Conservation (phyloP, 73 alveolate species). For the Tetrahymena elliotti region DNA sequence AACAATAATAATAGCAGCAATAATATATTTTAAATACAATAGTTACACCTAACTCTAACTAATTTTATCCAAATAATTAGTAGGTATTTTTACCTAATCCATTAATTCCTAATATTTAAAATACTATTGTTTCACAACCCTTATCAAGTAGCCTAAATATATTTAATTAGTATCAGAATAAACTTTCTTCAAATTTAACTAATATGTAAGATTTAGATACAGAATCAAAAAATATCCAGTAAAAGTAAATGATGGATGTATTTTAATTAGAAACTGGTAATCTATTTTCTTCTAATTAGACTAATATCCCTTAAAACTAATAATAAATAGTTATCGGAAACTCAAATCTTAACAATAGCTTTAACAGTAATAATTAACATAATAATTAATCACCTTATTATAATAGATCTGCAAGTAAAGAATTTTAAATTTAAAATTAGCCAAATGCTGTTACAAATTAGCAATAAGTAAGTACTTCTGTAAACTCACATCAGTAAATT, state of each 20-base stretch:
- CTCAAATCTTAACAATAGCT: not conserved
- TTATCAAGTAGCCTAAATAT: not conserved
- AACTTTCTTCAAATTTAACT: not conserved
- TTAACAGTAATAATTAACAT: not conserved
- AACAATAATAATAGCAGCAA: not conserved
- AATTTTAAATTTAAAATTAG: not conserved
- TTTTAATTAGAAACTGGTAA: not conserved
- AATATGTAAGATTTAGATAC: not conserved
- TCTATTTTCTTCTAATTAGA: not conserved
- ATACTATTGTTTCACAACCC: not conserved
- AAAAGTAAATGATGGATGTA: not conserved
- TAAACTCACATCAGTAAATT: not conserved
- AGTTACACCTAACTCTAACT: not conserved
- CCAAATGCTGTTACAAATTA: not conserved
- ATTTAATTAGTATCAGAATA: not conserved
- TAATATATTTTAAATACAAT: not conserved
- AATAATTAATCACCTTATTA: not conserved
- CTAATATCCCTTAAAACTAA: not conserved
- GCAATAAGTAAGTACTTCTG: not conserved
- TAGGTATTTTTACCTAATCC: not conserved
- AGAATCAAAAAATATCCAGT: not conserved
- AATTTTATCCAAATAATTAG: not conserved
- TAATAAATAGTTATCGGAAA: not conserved
- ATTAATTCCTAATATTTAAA: not conserved
- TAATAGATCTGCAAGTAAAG: not conserved